phyloP scores from a whole-genome alignment of 1,284 basidiomycete species.

The Fomitopsis schrenkii region DNA sequence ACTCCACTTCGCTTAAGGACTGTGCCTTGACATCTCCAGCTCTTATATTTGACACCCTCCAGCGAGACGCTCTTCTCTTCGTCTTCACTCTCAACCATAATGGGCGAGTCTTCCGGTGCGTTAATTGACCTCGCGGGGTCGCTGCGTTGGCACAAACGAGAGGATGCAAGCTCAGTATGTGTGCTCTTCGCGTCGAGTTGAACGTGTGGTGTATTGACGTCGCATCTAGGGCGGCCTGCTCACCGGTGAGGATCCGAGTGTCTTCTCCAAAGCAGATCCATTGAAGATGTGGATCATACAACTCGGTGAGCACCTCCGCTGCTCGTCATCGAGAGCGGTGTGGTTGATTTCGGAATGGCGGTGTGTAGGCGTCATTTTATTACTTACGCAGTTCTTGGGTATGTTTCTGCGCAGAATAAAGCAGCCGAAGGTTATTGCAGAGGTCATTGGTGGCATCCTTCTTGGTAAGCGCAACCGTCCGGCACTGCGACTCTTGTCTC shows the following conservation, averaged over 20 bases:
- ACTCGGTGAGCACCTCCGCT: conserved; percentile 49
- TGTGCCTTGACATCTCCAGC: background rate
- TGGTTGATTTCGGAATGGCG: background rate
- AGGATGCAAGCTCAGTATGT: conserved; percentile 19
- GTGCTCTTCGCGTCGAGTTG: background rate
- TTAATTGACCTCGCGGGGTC: conserved; percentile 19
- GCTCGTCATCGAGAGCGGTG: background rate
- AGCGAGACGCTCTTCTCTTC: background rate
- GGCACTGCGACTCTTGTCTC: background rate
- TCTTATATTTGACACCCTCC: background rate
- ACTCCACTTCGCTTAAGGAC: background rate
- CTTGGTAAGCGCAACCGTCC: conserved; percentile 43
- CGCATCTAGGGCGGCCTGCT: conserved; percentile 61
- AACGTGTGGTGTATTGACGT: background rate
- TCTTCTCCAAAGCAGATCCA: conserved; percentile 65
- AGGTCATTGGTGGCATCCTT: conserved; percentile 89
- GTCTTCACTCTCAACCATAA: conserved; percentile 9
- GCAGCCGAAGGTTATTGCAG: conserved; percentile 86
- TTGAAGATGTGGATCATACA: conserved; percentile 89
- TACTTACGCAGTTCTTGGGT: conserved; percentile 75
- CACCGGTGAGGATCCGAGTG: conserved; percentile 67
- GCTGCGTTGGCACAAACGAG: conserved; percentile 16
- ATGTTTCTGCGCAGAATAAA: conserved; percentile 66
- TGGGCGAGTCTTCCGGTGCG: conserved; percentile 24
- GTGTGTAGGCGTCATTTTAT: conserved; percentile 68